Percentiles rank a stretch among this genome's conserved stretches.
Evolutionary conservation across 1,139 yeast species (phyloP).

Genomic region (Yamadazyma friedrichii): DNA sequence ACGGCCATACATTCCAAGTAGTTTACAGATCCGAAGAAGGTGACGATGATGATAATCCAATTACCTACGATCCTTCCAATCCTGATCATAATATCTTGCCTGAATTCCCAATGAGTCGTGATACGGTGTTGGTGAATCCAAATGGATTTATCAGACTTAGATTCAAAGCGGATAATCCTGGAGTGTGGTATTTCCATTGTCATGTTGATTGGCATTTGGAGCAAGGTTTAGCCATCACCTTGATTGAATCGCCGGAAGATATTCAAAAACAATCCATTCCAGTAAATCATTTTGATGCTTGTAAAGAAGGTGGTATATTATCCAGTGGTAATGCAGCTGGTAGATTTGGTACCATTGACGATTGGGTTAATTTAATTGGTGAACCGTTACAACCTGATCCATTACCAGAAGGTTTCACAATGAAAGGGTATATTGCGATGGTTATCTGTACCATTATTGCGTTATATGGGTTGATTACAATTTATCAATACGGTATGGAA

Average conservation of each 20-base stretch:
- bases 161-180: slow-evolving; percentile 59
- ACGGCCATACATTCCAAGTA: slow-evolving; percentile 74
- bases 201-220: slow-evolving; percentile 66
- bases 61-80: slow-evolving; percentile 34
- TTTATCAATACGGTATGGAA: slow-evolving; percentile 78
- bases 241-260: slow-evolving; percentile 52
- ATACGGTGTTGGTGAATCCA: slow-evolving; percentile 62
- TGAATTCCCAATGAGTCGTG: slow-evolving; percentile 65
- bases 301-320: slow-evolving; percentile 52
- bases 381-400: slow-evolving; percentile 62
- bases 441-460: slow-evolving; percentile 80
- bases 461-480: slow-evolving; percentile 70
- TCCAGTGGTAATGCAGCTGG: slow-evolving; percentile 85
- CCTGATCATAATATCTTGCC: slow-evolving; percentile 34
- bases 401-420: slow-evolving; percentile 86
- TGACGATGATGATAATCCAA: slow-evolving; percentile 35
- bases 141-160: slow-evolving; percentile 65
- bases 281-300: slow-evolving; percentile 56
- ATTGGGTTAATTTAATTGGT: slow-evolving; percentile 68
- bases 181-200: slow-evolving; percentile 67
- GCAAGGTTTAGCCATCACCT: slow-evolving; percentile 54
- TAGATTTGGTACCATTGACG: slow-evolving; percentile 40
- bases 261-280: slow-evolving; percentile 58
- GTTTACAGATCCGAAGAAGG: slow-evolving; percentile 39
- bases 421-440: slow-evolving; percentile 86